A percentile compares a stretch with the other conserved stretches of the same genome.
Evolutionary conservation across 2,329 filamentous ascomycete species (phyloP).

Genomic region (Beauveria brongniartii): DNA sequence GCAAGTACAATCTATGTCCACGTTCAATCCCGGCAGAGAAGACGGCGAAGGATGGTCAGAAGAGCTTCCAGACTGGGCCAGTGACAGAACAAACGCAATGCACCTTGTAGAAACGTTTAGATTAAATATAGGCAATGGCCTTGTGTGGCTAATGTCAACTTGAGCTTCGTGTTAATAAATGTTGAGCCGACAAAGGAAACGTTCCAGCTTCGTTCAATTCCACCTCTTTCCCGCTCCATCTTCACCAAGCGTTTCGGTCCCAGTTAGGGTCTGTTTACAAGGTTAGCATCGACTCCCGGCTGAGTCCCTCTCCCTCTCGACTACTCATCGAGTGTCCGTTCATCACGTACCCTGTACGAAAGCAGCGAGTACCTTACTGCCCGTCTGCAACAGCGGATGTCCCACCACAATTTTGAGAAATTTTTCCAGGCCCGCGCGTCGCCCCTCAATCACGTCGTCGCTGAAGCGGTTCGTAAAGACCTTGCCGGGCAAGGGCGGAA

Average conservation of each 20-base stretch:
- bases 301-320: no score
- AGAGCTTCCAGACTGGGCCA: no score
- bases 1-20: no score
- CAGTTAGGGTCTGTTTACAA: conserved; percentile 63
- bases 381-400: conserved; percentile 92
- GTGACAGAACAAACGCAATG: neutral
- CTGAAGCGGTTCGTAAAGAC: conserved; percentile 98
- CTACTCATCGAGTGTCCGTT: neutral
- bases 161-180: neutral
- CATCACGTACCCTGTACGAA: conserved; percentile 77
- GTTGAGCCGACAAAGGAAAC: neutral
- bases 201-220: neutral
- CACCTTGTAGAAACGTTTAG: neutral
- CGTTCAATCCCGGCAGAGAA: no score
- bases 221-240: neutral
- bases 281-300: conserved; percentile 9
- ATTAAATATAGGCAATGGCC: neutral
- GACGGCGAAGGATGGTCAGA: neutral
- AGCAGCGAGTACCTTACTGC: conserved; percentile 89
- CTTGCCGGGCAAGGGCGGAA: conserved; percentile 91
- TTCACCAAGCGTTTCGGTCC: conserved; percentile 82
- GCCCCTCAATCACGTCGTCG: conserved; percentile 95
- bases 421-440: conserved; percentile 82
- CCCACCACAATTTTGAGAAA: conserved; percentile 97
- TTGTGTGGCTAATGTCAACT: neutral